Base-by-base conservation (phyloP, 2,329 filamentous ascomycete species). In the Sclerotinia glacialis region DNA sequence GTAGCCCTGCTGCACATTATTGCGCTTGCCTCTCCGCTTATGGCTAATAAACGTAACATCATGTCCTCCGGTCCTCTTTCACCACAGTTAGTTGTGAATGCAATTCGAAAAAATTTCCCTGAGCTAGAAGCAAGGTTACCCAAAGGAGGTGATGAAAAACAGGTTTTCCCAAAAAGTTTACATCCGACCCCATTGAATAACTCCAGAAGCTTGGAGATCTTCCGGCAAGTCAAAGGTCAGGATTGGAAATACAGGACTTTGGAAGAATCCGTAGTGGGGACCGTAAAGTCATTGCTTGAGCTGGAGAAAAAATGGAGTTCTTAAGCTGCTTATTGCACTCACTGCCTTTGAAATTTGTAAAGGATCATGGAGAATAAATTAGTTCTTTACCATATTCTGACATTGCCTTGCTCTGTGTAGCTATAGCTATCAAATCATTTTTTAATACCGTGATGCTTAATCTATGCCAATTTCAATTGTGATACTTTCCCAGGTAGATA, bases 21-120 rank as follows among this genome's bases (percentile, higher is more conserved):
- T 16, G 85, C 86, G 0, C 78, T 85, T 59, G 75, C 83, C 68
- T 80, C 83, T 42, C 80, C 83, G 0, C 82, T 83, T 31, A 86
- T 83, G 2, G 85, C 83, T 0, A 80, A 82, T 42, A 82, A 86
- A 74, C 81, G 89, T 2, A 89, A 88, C 77, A 85, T 88, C 72
- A 44, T 68, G 23, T 83, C 85, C 0, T 82, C 82, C 0, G 84
- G 82, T 1, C 79, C 82, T 71, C 89, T 88, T 72, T 82, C 80
- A 55, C 88, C 88, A 74, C 82, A 83, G 72, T 78, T 82, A 71
- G 82, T 88, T 46, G 81, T 81, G 0, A 79, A 85, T 61, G 78
- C 84, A 52, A 80, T 89, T 55, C 78, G 79, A 64, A 81, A 82
- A 68, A 75, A 81, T 64, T 85, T 84, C 68, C 84, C 83, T 0